phyloP scores from a whole-genome alignment of 148 eudicot genomes.

The Bassia scoparia region DNA sequence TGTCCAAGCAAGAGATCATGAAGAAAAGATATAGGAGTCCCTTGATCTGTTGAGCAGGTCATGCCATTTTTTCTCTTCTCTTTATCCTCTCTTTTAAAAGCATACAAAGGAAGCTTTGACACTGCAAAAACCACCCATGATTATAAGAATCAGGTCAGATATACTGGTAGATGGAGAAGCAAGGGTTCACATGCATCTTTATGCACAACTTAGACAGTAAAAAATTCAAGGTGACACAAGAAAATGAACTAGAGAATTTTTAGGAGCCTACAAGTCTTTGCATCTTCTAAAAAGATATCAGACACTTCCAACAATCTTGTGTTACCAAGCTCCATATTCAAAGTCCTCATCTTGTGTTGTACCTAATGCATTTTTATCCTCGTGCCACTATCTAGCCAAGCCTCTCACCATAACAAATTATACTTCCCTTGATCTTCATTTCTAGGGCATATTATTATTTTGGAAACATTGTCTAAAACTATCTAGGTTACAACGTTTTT shows the following conservation, averaged over 20 bases:
- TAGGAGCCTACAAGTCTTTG: neutral
- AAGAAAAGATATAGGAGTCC: slow-evolving; percentile 29
- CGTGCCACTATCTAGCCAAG: neutral
- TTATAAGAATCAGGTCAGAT: neutral
- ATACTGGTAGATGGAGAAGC: neutral
- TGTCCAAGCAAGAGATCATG: slow-evolving; percentile 38
- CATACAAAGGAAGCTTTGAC: slow-evolving; percentile 67
- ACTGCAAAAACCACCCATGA: slow-evolving; percentile 26
- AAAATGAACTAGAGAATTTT: neutral
- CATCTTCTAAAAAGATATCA: neutral
- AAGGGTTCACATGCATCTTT: neutral
- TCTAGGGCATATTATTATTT: neutral
- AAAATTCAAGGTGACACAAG: neutral
- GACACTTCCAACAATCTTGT: neutral
- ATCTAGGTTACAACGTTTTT: too few species aligned
- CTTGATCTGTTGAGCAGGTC: slow-evolving; percentile 11
- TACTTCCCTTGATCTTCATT: neutral
- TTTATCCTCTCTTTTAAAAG: slow-evolving; percentile 41
- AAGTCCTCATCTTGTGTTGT: neutral
- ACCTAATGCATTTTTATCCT: neutral
- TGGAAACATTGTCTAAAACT: too few species aligned
- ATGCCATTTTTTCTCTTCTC: slow-evolving; percentile 14
- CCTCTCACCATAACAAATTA: neutral
- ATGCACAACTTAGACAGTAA: neutral
- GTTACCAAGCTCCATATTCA: neutral